Base-by-base conservation (phyloP, 2,329 filamentous ascomycete species). In the Cyphellophora europaea region DNA sequence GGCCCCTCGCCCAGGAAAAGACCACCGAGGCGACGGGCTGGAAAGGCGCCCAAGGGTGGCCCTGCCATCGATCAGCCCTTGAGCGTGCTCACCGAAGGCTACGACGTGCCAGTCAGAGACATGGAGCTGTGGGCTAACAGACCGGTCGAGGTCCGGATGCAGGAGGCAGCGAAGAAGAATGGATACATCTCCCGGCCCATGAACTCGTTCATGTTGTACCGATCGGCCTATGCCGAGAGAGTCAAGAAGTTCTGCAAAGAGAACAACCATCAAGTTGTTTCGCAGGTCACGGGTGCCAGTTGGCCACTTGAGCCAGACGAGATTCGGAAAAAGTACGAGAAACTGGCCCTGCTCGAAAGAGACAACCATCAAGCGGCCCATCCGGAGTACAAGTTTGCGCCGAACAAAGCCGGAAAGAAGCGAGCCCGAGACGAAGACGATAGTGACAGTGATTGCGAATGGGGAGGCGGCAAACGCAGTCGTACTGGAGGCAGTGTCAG, bases 181-280 rank as follows among this genome's bases (percentile, higher is more conserved):
- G 83, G 83, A 16, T 87, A 88, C 55, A 73, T 96, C 48, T 86
- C 89, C 51, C 73, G 91, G 18, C 88, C 91, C 3, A 93, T 95
- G 81, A 98, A 98, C 58, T 89, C 85, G 1, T 98, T 96, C 65
- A 94, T 98, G 82, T 68, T 98, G 33, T 98, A 98, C 58, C 81
- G 91, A 27, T 94, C 91, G 47, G 85, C 86, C 5, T 95, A 85
- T 54, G 84, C 93, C 41, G 83, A 91, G 42, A 72, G 87, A 19
- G 85, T 84, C 40, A 94, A 94, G 59, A 69, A 74, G 33, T 84
- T 79, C 68, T 84, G 82, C 49, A 66, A 75, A 11, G 78, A 91
- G 50, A 89, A 91, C 58, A 95, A 96, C 61, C 89, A 98, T 57
- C 89, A 98, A 57, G 67, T 91, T 21, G 82, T 96, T 16, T 96